phyloP scores from a whole-genome alignment of 306 rosid species.

The Glycine soja region DNA sequence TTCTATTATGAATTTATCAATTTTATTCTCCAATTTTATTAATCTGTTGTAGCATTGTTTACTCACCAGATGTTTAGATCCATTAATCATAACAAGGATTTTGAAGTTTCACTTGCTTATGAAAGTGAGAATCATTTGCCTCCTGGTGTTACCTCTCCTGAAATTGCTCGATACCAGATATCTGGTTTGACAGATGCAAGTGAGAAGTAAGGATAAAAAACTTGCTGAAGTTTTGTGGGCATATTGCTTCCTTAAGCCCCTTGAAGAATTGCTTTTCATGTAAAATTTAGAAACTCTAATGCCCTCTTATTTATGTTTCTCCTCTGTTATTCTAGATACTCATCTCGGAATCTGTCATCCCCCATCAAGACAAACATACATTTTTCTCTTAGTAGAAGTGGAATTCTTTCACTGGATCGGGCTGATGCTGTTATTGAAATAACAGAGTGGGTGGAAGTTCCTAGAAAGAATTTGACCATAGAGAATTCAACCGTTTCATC shows the following conservation, averaged over 20 bases:
- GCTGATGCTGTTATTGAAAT: constrained; percentile 94
- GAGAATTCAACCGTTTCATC: constrained; percentile 81
- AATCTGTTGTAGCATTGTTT: constrained; percentile 39
- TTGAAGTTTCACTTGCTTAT: constrained; percentile 88
- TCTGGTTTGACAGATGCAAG: constrained; percentile 83
- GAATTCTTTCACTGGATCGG: constrained; percentile 87
- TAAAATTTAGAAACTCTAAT: constrained; percentile 40
- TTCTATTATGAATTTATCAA: constrained; percentile 32
- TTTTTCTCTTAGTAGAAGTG: constrained; percentile 95
- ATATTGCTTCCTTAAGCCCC: constrained; percentile 45
- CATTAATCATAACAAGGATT: constrained; percentile 79
- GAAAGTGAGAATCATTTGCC: constrained; percentile 81
- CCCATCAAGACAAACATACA: constrained; percentile 91
- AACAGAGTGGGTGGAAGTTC: constrained; percentile 96
- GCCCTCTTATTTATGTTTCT: constrained; percentile 31
- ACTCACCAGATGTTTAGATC: constrained; percentile 82
- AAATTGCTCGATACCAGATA: constrained; percentile 74
- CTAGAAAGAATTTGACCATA: constrained; percentile 68
- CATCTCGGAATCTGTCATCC: constrained; percentile 81
- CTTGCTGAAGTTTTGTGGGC: constrained; percentile 29
- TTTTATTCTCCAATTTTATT: constrained; percentile 36
- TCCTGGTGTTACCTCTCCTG: constrained; percentile 74
- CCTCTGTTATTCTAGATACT: constrained; percentile 66
- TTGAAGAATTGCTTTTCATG: constrained; percentile 21
- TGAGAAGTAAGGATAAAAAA: constrained; percentile 74